A percentile compares a stretch with the other conserved stretches of the same genome.
Conservation (phyloP, 1,284 basidiomycete species). For the Veloboletus limbatus region DNA sequence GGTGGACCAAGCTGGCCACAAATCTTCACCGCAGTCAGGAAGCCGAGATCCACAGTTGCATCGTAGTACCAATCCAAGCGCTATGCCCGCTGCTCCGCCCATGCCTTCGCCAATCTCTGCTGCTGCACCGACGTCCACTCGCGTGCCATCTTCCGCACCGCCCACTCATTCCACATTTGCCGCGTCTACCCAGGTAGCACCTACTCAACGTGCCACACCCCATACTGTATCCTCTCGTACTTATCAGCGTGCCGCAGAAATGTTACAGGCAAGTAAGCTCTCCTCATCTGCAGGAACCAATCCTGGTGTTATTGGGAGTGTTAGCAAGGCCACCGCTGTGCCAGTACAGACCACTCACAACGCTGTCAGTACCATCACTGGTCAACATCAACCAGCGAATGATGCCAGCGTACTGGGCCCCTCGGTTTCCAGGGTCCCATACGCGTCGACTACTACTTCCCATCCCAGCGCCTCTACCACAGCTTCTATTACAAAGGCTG, state of each 20-base stretch:
- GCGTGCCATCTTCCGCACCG: constrained; percentile 24
- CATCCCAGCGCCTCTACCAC: constrained; percentile 4
- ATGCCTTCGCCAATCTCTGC: constrained; percentile 22
- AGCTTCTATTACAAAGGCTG: constrained; percentile 9
- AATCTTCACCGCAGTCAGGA: constrained; percentile 24
- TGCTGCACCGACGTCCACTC: constrained; percentile 10
- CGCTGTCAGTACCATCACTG: neutral
- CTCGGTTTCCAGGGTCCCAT: constrained; percentile 12
- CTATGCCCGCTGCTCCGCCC: constrained; percentile 10
- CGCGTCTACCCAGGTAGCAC: constrained; percentile 4
- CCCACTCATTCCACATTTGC: constrained; percentile 18
- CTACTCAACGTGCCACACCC: constrained; percentile 19
- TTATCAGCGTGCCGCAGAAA: constrained; percentile 25
- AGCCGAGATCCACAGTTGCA: constrained; percentile 19
- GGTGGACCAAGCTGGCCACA: constrained; percentile 14
- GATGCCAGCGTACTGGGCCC: constrained; percentile 5
- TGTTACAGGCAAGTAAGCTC: constrained; percentile 21
- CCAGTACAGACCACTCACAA: constrained; percentile 11
- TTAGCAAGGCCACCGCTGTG: constrained; percentile 10
- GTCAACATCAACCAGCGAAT: constrained; percentile 14
- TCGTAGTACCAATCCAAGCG: constrained; percentile 11
- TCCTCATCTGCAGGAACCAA: constrained; percentile 6
- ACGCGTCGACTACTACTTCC: constrained; percentile 1
- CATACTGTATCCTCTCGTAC: constrained; percentile 19
- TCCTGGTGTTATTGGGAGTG: neutral